Conservation (phyloP, 2,329 filamentous ascomycete genomes). For the Pseudohalonectria lignicola region DNA sequence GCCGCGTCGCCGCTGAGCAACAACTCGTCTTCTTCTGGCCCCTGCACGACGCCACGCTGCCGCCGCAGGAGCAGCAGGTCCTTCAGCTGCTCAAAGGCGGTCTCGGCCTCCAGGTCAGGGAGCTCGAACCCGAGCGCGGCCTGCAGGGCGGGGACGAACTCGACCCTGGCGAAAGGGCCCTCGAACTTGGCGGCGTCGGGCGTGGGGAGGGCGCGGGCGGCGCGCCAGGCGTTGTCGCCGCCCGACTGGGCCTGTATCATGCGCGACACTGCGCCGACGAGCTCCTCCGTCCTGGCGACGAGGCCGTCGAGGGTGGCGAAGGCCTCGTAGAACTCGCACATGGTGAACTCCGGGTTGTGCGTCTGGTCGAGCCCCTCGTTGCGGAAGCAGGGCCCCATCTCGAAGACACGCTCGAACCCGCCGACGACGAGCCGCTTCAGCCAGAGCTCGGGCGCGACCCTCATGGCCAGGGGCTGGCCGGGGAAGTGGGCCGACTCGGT, state of each 20-base stretch:
- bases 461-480: constrained; percentile 46
- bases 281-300: constrained; percentile 54
- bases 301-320: constrained; percentile 68
- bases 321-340: constrained; percentile 91
- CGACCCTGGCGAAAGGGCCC: constrained; percentile 52
- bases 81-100: constrained; percentile 48
- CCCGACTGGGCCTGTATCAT: no score
- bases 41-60: constrained; percentile 38
- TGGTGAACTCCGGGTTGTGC: constrained; percentile 96
- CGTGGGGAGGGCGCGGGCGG: background rate
- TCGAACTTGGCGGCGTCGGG: constrained; percentile 2
- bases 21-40: no score
- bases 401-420: constrained; percentile 80
- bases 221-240: constrained; percentile 10
- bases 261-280: constrained; percentile 35
- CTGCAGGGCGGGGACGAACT: constrained; percentile 77
- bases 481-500: constrained; percentile 66
- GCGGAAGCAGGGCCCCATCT: constrained; percentile 84
- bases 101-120: constrained; percentile 45
- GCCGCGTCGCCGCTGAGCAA: constrained; percentile 39
- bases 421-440: constrained; percentile 86
- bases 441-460: constrained; percentile 92
- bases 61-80: constrained; percentile 19
- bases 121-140: constrained; percentile 51
- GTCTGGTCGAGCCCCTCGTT: constrained; percentile 88